Evolutionary conservation across 345 rosid genomes (phyloP).

Genomic region (Boechera retrofracta): DNA sequence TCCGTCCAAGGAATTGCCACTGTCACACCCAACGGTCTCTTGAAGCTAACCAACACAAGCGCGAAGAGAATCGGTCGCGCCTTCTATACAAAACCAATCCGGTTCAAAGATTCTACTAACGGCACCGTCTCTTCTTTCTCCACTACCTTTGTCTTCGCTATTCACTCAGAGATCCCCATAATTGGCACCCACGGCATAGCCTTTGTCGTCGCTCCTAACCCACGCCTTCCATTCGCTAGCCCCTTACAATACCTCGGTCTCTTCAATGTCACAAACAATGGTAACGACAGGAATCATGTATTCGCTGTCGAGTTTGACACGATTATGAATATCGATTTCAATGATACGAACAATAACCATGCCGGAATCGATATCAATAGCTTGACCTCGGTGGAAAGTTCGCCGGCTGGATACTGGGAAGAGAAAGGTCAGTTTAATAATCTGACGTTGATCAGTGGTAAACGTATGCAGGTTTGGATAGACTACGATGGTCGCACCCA

Average conservation of each 20-base stretch:
- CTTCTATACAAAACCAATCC: slow-evolving; percentile 42
- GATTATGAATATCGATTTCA: no score
- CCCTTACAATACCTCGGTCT: no score
- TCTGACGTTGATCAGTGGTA: slow-evolving; percentile 54
- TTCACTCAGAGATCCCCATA: slow-evolving; percentile 28
- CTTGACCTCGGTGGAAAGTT: neutral
- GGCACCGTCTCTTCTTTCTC: slow-evolving; percentile 55
- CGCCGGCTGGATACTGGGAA: slow-evolving; percentile 44
- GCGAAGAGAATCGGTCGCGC: no score
- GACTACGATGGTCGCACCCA: slow-evolving; percentile 62
- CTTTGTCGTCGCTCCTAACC: slow-evolving; percentile 52
- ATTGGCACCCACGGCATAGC: slow-evolving; percentile 52
- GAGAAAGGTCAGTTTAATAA: slow-evolving; percentile 34
- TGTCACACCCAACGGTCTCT: no score
- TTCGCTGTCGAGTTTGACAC: no score
- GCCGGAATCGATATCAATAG: no score
- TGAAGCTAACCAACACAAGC: no score
- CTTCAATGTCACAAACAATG: no score
- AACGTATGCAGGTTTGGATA: slow-evolving; percentile 67
- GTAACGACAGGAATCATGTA: no score
- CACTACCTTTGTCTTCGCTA: slow-evolving; percentile 62
- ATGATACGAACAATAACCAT: no score
- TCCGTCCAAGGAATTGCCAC: no score
- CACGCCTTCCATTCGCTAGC: slow-evolving; percentile 26
- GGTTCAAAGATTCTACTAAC: slow-evolving; percentile 56